Conservation (phyloP, 805 yeast genomes). For the Candida dajiaensis region DNA sequence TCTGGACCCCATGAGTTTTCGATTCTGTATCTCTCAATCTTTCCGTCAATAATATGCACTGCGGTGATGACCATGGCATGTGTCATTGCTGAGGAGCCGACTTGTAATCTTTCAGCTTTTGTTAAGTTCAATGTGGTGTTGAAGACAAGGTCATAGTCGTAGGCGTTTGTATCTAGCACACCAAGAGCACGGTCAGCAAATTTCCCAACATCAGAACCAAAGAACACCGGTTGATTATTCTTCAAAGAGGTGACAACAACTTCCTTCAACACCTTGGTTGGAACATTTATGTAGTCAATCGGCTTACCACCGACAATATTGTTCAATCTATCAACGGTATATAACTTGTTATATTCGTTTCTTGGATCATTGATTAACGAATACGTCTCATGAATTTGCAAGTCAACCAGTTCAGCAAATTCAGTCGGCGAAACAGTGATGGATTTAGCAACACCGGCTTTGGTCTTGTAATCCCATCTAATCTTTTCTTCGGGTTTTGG, state of each 20-base stretch:
- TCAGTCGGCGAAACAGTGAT: constrained; percentile 55
- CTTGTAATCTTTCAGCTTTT: constrained; percentile 63
- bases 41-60: constrained; percentile 64
- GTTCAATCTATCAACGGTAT: constrained; percentile 68
- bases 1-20: constrained; percentile 73
- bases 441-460: constrained; percentile 44
- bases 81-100: constrained; percentile 71
- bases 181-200: constrained; percentile 54
- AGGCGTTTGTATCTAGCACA: constrained; percentile 60
- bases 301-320: constrained; percentile 64
- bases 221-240: constrained; percentile 71
- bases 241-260: constrained; percentile 62
- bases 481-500: constrained; percentile 63
- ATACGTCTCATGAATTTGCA: constrained; percentile 45
- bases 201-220: constrained; percentile 82
- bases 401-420: constrained; percentile 51
- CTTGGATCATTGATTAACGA: constrained; percentile 79
- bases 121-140: constrained; percentile 44
- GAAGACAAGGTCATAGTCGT: constrained; percentile 56
- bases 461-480: constrained; percentile 69
- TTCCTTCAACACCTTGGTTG: constrained; percentile 46
- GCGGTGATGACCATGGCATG: constrained; percentile 85
- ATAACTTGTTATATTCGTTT: constrained; percentile 54
- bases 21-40: constrained; percentile 61
- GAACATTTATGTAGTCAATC: constrained; percentile 64